These are phyloP conservation scores for Flaveria brownii DNA, from an alignment of 129 eudicot species.

Conservation along the genomic window DNA sequence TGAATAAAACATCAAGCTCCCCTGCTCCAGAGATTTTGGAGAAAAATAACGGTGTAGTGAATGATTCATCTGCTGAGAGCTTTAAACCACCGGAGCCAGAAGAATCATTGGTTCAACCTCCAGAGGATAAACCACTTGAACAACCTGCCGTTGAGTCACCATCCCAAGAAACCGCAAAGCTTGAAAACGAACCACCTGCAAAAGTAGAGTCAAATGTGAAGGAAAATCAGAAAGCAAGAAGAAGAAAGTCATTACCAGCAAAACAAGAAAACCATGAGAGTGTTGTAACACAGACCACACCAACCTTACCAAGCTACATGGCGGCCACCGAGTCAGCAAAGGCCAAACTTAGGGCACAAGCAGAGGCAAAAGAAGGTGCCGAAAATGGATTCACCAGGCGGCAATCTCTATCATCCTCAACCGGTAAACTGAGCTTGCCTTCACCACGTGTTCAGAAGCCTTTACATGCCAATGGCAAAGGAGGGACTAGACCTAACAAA, in stretches of 20 bases:
- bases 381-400: conserved; percentile 68
- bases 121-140: conserved; percentile 48
- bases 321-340: conserved; percentile 90
- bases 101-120: conserved; percentile 31
- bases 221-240: conserved; percentile 57
- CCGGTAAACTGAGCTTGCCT: conserved; percentile 56
- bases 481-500: conserved; percentile 56
- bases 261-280: conserved; percentile 69
- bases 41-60: conserved; percentile 2
- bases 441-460: conserved; percentile 83
- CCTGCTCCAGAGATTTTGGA: conserved; percentile 36
- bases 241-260: conserved; percentile 69
- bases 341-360: conserved; percentile 88
- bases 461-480: conserved; percentile 69
- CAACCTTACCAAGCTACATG: conserved; percentile 88
- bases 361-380: conserved; percentile 57
- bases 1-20: conserved; percentile 28
- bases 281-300: conserved; percentile 53
- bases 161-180: conserved; percentile 33
- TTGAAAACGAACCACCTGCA: conserved; percentile 30
- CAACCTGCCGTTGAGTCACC: conserved; percentile 37
- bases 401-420: conserved; percentile 77
- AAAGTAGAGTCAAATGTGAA: conserved; percentile 51
- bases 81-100: conserved; percentile 37
- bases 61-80: conserved; percentile 30